Conservation (phyloP, 305 asterid genomes). For the Fraxinus paxiana region DNA sequence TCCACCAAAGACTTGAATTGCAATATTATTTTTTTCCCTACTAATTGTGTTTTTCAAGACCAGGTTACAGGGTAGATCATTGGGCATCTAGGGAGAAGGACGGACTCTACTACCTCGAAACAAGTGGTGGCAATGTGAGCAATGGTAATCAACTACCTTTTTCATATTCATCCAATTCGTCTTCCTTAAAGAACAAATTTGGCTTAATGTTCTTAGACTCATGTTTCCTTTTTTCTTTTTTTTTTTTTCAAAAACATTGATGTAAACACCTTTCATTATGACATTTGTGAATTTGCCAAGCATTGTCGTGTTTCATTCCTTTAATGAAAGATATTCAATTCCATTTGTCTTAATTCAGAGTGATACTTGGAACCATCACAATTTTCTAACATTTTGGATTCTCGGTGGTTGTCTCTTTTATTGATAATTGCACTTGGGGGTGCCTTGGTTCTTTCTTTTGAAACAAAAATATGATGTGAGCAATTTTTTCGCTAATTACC, state of each 20-base stretch:
- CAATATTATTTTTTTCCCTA: neutral
- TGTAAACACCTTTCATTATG: neutral
- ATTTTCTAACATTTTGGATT: neutral
- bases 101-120: neutral
- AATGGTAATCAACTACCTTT: neutral
- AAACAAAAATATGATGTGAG: neutral
- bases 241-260: neutral
- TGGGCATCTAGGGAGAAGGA: neutral
- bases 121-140: neutral
- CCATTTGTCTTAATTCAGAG: neutral
- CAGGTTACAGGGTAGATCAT: neutral
- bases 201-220: neutral
- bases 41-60: neutral
- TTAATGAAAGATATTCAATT: neutral
- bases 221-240: too few relatives aligned
- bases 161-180: neutral
- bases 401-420: neutral
- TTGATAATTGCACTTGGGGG: neutral
- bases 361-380: neutral
- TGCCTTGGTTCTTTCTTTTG: neutral
- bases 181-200: neutral
- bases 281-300: neutral
- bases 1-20: neutral
- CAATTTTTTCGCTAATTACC: neutral
- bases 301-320: neutral